These are phyloP conservation scores for Vaccinium darrowii DNA, from an alignment of 148 eudicot genomes.

Conservation along the genomic window DNA sequence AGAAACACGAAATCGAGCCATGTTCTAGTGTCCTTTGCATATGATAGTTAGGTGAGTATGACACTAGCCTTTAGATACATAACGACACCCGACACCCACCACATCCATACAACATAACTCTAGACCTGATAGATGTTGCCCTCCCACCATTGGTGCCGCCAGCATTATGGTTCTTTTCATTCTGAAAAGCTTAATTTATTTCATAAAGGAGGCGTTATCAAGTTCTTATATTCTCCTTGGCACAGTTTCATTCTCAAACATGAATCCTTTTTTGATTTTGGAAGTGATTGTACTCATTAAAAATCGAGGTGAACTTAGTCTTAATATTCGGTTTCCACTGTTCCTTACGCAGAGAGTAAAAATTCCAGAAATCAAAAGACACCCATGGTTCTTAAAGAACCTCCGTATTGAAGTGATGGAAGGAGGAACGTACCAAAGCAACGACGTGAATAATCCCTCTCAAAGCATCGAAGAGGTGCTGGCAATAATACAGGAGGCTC, in stretches of 20 bases:
- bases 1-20: too few species aligned
- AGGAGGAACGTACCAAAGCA: conserved; percentile 56
- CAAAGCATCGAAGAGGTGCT: conserved; percentile 62
- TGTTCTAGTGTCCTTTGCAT: too few species aligned
- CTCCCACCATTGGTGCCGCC: background rate
- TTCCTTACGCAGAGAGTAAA: conserved; percentile 63
- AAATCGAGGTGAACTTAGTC: background rate
- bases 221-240: background rate
- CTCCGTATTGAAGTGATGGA: conserved; percentile 68
- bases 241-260: background rate
- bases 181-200: background rate
- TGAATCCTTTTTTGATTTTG: background rate
- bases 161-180: background rate
- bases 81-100: background rate
- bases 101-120: background rate
- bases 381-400: conserved; percentile 81
- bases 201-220: background rate
- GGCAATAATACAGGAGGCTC: conserved; percentile 63
- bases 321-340: background rate
- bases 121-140: background rate
- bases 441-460: conserved; percentile 46
- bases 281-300: background rate
- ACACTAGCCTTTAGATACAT: too few species aligned
- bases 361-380: conserved; percentile 65
- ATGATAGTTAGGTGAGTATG: too few species aligned